Percentiles rank a stretch among this genome's conserved stretches.
phyloP scores from a whole-genome alignment of 2,329 filamentous ascomycete genomes.

The Ascosphaera apis region DNA sequence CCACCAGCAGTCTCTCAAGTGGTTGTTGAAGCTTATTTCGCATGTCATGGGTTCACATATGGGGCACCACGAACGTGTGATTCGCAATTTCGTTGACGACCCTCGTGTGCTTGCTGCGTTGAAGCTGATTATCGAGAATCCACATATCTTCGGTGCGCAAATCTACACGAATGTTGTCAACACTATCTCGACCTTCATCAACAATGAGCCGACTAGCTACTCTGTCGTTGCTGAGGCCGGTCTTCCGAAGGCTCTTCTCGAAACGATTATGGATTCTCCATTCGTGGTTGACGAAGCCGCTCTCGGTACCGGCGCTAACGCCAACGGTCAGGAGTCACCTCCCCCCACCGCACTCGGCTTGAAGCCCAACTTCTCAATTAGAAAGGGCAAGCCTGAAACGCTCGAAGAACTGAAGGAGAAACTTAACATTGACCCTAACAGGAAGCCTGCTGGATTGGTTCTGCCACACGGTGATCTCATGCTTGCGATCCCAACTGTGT shows the following conservation, averaged over 20 bases:
- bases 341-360: slow-evolving; percentile 11
- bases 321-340: slow-evolving; percentile 3
- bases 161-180: slow-evolving; percentile 91
- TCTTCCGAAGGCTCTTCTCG: slow-evolving; percentile 64
- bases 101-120: slow-evolving; percentile 60
- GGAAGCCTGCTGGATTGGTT: slow-evolving; percentile 41
- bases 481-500: slow-evolving; percentile 59
- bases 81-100: slow-evolving; percentile 87
- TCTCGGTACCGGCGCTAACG: slow-evolving; percentile 9
- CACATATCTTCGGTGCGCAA: slow-evolving; percentile 61
- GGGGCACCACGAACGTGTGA: slow-evolving; percentile 66
- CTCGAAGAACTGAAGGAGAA: slow-evolving; percentile 11
- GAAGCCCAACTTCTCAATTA: slow-evolving; percentile 13
- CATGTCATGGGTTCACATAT: slow-evolving; percentile 73
- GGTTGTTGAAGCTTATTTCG: slow-evolving; percentile 86
- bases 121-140: slow-evolving; percentile 59
- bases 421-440: slow-evolving; percentile 11
- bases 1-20: slow-evolving; percentile 80
- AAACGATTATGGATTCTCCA: slow-evolving; percentile 41
- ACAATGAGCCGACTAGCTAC: slow-evolving; percentile 96
- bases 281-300: slow-evolving; percentile 15
- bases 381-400: slow-evolving; percentile 6
- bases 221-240: slow-evolving; percentile 86
- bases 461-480: slow-evolving; percentile 78
- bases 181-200: slow-evolving; percentile 86